Percentiles rank a stretch among this genome's conserved stretches.
Conservation (phyloP, 768 basidiomycete genomes). For the Suillus clintonianus region DNA sequence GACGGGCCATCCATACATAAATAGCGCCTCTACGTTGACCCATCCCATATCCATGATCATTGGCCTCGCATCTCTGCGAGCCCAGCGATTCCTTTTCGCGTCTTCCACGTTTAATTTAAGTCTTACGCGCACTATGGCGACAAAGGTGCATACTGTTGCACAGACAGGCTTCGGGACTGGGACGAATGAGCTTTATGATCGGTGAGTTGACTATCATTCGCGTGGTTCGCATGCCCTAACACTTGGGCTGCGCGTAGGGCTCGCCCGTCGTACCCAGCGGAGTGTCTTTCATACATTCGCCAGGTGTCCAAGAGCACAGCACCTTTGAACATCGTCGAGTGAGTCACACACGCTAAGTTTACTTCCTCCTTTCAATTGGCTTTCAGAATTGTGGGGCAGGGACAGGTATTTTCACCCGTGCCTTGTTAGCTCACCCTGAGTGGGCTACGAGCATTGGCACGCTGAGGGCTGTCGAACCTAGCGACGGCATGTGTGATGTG, state of each 20-base stretch:
- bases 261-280: slow-evolving; percentile 79
- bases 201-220: slow-evolving; percentile 36
- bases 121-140: slow-evolving; percentile 25
- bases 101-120: background rate
- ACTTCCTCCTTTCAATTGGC: slow-evolving; percentile 4
- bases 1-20: background rate
- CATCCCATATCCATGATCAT: background rate
- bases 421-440: slow-evolving; percentile 65
- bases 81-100: background rate
- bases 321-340: slow-evolving; percentile 73
- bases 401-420: slow-evolving; percentile 88
- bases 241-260: slow-evolving; percentile 43
- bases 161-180: slow-evolving; percentile 72
- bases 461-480: slow-evolving; percentile 80
- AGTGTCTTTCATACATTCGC: slow-evolving; percentile 63
- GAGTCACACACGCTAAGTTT: slow-evolving; percentile 21
- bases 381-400: slow-evolving; percentile 71
- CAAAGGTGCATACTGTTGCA: slow-evolving; percentile 65
- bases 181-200: slow-evolving; percentile 83
- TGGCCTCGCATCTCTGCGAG: background rate
- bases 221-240: background rate
- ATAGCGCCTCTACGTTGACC: background rate
- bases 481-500: slow-evolving; percentile 78
- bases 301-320: slow-evolving; percentile 38
- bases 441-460: slow-evolving; percentile 52